phyloP scores from a whole-genome alignment of 1,139 yeast genomes.

The Taphrina communis region DNA sequence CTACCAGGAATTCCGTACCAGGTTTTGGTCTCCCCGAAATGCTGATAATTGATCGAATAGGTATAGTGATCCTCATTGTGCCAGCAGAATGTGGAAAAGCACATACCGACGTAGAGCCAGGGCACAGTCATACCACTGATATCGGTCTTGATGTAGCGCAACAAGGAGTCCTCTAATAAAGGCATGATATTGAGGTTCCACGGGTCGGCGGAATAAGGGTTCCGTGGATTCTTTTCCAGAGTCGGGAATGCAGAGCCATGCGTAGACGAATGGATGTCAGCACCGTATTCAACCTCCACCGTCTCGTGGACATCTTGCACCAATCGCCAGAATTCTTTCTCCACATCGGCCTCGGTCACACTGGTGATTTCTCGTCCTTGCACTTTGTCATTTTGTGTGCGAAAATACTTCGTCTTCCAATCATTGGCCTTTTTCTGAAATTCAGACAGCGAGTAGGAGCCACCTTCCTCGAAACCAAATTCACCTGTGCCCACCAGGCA shows the following conservation, averaged over 20 bases:
- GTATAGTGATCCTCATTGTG: constrained; percentile 75
- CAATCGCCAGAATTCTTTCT: constrained; percentile 53
- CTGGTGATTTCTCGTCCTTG: constrained; percentile 32
- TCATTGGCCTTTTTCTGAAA: constrained; percentile 65
- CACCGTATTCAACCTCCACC: constrained; percentile 60
- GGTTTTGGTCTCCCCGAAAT: constrained; percentile 70
- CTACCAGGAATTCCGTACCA: constrained; percentile 84
- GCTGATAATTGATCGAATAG: constrained; percentile 69
- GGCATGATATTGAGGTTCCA: constrained; percentile 80
- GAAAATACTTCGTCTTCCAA: constrained; percentile 56
- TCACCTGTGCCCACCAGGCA: constrained; percentile 87
- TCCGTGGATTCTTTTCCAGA: constrained; percentile 49
- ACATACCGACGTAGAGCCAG: constrained; percentile 65
- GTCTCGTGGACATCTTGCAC: constrained; percentile 53
- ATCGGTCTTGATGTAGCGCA: constrained; percentile 56
- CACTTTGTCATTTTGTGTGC: constrained; percentile 32
- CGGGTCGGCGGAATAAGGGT: constrained; percentile 56
- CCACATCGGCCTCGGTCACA: constrained; percentile 48
- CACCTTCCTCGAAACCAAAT: constrained; percentile 84
- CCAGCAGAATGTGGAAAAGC: constrained; percentile 77
- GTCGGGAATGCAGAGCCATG: constrained; percentile 63
- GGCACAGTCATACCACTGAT: constrained; percentile 58
- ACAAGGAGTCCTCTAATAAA: constrained; percentile 61
- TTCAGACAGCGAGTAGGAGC: constrained; percentile 63
- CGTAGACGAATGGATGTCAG: constrained; percentile 56